Conservation (phyloP, 805 yeast genomes). For the Candida coquimbonensis region DNA sequence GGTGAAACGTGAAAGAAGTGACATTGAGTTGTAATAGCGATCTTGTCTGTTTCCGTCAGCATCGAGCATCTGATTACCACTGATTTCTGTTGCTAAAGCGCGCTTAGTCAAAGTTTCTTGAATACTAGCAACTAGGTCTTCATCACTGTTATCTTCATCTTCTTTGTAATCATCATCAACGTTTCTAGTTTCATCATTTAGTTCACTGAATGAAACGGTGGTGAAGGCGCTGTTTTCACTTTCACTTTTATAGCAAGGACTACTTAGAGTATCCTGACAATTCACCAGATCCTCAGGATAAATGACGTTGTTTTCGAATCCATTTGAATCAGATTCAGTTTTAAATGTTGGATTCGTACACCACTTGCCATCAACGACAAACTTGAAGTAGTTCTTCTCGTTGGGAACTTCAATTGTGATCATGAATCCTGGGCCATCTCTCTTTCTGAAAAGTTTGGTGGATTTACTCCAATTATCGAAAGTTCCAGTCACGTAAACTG, state of each 20-base stretch:
- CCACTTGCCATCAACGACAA: constrained; percentile 57
- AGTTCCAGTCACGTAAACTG: constrained; percentile 53
- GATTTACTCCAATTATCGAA: constrained; percentile 51
- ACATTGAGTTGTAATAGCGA: constrained; percentile 20
- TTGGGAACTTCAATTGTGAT: constrained; percentile 37
- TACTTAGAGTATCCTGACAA: background rate
- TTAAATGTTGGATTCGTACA: constrained; percentile 31
- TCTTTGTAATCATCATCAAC: constrained; percentile 9
- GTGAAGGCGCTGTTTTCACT: constrained; percentile 21
- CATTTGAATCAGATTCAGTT: constrained; percentile 34
- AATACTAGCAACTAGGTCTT: constrained; percentile 14
- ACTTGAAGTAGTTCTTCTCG: constrained; percentile 40
- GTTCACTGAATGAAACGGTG: constrained; percentile 17
- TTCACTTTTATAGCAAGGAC: constrained; percentile 13
- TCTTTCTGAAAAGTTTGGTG: constrained; percentile 32
- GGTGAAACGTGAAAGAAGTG: constrained; percentile 19
- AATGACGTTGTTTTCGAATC: constrained; percentile 47
- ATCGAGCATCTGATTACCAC: background rate
- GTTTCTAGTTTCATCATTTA: constrained; percentile 7
- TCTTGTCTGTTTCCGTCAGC: constrained; percentile 13
- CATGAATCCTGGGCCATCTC: constrained; percentile 32
- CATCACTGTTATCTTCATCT: constrained; percentile 11
- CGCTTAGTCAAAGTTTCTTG: constrained; percentile 17
- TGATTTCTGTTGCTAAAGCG: background rate
- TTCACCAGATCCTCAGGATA: constrained; percentile 24